Base-by-base conservation (phyloP, 2,329 filamentous ascomycete genomes). In the Amphichorda felina region DNA sequence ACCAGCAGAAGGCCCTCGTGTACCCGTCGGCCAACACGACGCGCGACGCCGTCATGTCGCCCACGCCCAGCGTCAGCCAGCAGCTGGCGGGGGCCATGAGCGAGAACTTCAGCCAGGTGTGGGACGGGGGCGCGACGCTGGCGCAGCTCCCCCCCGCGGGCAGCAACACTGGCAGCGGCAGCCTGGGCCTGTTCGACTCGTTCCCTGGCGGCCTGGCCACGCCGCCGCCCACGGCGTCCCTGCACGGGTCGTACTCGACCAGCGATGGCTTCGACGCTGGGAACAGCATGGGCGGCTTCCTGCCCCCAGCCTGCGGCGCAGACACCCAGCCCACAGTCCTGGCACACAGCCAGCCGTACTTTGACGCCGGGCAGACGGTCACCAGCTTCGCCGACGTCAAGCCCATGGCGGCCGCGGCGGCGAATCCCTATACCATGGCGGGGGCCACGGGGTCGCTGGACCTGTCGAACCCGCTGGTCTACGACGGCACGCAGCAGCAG, bases 21-120 rank as follows among this genome's bases (percentile, higher is more conserved):
- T 57, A 58, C 36, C 57, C 57, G 2, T 50, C 51, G 13, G 40
- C 49, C 17, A n/a, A 44, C 5, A 47, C 60, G 33, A 47, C 55
- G 8, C 42, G 56, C 29, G 64, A 71, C 37, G 53, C 57, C 27
- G 51, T 73, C 54, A 70, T 72, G 67, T 72, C 69, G 7, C 70
- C 70, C 1, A 67, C 63, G 35, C 68, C 64, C 3, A 54, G 55
- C 31, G 61, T 60, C 40, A 50, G 63, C 42, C 68, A 75, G 44
- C 69, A 73, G 40, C 50, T 73, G 38, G 61, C 61, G 30, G 66
- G 70, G 0, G 59, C 60, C 25, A 75, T 75, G 70, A 70, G 63
- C 38, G 73, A 78, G 53, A 70, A 70, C 37, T 67, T 75, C 40
- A 61, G 57, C 48, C 53, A 61, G 4, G 52, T 61, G 4, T 74